Conservation (phyloP, 192 early-diverging fungal genomes). For the Coemansia sp. region DNA sequence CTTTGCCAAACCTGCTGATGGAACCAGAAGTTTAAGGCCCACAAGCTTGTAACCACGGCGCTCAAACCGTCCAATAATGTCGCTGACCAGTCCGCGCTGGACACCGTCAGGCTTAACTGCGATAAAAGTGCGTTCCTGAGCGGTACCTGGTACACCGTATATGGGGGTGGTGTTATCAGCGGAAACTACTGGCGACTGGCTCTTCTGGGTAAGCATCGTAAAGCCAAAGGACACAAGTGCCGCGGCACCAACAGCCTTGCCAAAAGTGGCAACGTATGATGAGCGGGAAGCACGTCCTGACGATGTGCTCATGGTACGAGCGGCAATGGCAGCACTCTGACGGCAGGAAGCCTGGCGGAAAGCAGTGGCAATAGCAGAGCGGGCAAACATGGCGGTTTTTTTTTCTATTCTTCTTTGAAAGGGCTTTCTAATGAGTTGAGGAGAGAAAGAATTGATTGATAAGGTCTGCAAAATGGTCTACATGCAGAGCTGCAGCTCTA, state of each 20-base stretch:
- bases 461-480: background rate
- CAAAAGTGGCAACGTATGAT: conserved; percentile 22
- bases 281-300: conserved; percentile 22
- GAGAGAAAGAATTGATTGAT: conserved; percentile 8
- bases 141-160: conserved; percentile 60
- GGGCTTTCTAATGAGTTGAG: background rate
- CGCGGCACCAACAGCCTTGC: conserved; percentile 30
- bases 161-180: conserved; percentile 48
- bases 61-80: conserved; percentile 86
- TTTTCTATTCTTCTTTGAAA: background rate
- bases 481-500: background rate
- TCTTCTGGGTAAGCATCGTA: conserved; percentile 25
- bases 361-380: conserved; percentile 25
- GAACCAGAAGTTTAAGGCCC: conserved; percentile 73
- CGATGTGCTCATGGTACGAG: conserved; percentile 36
- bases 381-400: conserved; percentile 40
- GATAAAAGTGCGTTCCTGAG: conserved; percentile 72
- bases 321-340: conserved; percentile 28
- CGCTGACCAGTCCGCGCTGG: conserved; percentile 82
- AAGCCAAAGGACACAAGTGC: conserved; percentile 35
- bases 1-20: conserved; percentile 66
- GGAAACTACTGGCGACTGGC: conserved; percentile 14
- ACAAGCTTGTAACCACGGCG: conserved; percentile 88
- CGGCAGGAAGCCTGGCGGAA: conserved; percentile 51
- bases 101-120: conserved; percentile 84